phyloP scores from a whole-genome alignment of 2,329 filamentous ascomycete genomes.

The Coccinonectria pachysandricola region DNA sequence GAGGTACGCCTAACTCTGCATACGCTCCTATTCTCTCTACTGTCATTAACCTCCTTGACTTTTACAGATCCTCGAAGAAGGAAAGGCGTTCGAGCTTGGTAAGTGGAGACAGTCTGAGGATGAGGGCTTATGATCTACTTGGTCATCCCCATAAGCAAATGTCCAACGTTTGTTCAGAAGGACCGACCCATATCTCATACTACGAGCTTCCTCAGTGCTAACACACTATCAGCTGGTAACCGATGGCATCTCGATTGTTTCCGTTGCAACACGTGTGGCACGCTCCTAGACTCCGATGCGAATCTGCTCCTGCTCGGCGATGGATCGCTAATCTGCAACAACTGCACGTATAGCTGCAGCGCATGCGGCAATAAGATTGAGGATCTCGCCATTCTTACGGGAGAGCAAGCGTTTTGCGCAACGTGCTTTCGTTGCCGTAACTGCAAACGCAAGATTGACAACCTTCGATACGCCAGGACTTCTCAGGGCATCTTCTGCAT shows the following conservation, averaged over 20 bases:
- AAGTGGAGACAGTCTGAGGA: too few relatives aligned
- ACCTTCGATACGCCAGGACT: constrained; percentile 90
- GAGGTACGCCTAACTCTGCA: constrained; percentile 53
- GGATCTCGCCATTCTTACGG: constrained; percentile 91
- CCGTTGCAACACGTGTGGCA: constrained; percentile 90
- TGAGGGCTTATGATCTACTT: too few relatives aligned
- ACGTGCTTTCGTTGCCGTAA: constrained; percentile 96
- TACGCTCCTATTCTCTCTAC: too few relatives aligned
- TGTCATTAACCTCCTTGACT: constrained; percentile 4
- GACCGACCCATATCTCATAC: not conserved
- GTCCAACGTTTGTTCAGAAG: too few relatives aligned
- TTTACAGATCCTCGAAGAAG: constrained; percentile 84
- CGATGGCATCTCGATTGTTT: constrained; percentile 99
- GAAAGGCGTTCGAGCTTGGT: constrained; percentile 97
- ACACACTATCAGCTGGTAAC: constrained; percentile 59
- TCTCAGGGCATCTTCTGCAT: constrained; percentile 99
- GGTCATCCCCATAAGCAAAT: not conserved
- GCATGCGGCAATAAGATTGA: constrained; percentile 97
- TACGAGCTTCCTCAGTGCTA: constrained; percentile 1
- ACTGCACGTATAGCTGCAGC: constrained; percentile 97
- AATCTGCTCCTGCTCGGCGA: constrained; percentile 95
- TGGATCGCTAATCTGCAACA: constrained; percentile 96
- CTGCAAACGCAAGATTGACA: constrained; percentile 98
- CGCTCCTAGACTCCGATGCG: constrained; percentile 93
- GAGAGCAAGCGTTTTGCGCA: constrained; percentile 95